Conservation (phyloP, 2,329 filamentous ascomycete genomes). For the Laburnicola sp. region DNA sequence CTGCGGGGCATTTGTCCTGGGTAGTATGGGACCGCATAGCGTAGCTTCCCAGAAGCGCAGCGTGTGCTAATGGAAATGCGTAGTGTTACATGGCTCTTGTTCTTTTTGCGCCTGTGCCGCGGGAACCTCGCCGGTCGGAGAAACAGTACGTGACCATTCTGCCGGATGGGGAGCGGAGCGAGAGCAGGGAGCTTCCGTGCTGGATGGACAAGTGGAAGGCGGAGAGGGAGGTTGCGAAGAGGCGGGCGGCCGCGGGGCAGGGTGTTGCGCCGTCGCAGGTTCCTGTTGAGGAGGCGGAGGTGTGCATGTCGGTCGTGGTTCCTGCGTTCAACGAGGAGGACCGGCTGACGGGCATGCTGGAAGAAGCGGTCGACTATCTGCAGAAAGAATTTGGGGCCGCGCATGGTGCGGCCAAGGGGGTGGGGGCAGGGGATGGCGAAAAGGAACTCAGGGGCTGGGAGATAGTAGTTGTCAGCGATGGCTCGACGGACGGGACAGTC, state of each 20-base stretch:
- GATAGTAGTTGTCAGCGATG: slow-evolving; percentile 89
- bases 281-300: slow-evolving; percentile 70
- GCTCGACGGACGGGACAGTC: slow-evolving; percentile 79
- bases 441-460: no score
- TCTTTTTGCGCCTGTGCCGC: slow-evolving; percentile 78
- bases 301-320: slow-evolving; percentile 90
- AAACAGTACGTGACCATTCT: slow-evolving; percentile 81
- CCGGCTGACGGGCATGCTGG: slow-evolving; percentile 78
- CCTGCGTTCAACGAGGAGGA: slow-evolving; percentile 95
- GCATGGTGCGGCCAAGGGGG: slow-evolving; percentile 57
- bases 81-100: slow-evolving; percentile 70
- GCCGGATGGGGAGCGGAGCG: slow-evolving; percentile 62
- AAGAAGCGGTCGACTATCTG: slow-evolving; percentile 87
- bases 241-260: slow-evolving; percentile 41
- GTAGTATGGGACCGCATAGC: no score
- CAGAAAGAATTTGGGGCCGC: slow-evolving; percentile 71
- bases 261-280: slow-evolving; percentile 45
- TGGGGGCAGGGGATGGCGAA: slow-evolving; percentile 59
- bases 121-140: slow-evolving; percentile 72
- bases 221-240: slow-evolving; percentile 54
- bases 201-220: slow-evolving; percentile 80
- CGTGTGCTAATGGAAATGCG: neutral
- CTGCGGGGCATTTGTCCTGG: slow-evolving; percentile 32
- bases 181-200: slow-evolving; percentile 68
- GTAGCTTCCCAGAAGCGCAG: slow-evolving; percentile 5